These are phyloP conservation scores for Trichoderma hamatum DNA, from an alignment of 2,329 filamentous ascomycete genomes.

Conservation along the genomic window DNA sequence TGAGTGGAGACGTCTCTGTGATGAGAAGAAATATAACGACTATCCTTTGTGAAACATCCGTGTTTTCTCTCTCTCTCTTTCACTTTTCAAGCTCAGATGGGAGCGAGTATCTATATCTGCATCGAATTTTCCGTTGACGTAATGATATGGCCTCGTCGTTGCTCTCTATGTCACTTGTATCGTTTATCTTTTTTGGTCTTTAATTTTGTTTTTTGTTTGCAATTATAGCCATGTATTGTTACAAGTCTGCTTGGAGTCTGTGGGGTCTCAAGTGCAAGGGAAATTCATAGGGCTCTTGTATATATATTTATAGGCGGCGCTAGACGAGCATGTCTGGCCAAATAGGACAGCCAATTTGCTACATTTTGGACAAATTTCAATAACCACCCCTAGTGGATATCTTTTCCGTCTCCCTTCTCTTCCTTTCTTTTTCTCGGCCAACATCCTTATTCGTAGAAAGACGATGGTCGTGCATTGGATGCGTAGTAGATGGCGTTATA, in stretches of 20 bases:
- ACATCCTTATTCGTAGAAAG: background rate
- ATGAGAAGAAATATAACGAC: background rate
- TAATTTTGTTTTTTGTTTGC: background rate
- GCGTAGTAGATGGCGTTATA: background rate
- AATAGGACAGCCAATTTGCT: background rate
- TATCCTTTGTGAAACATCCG: background rate
- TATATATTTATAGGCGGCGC: constrained; percentile 11
- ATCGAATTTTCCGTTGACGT: background rate
- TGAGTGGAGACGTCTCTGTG: constrained; percentile 25
- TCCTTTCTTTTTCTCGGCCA: background rate
- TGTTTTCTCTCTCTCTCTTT: constrained; percentile 4
- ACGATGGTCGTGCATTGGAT: too few relatives aligned
- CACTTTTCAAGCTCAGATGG: background rate
- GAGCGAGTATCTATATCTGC: background rate
- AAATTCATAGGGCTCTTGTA: background rate
- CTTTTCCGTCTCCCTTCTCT: background rate
- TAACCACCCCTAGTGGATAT: background rate
- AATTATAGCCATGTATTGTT: background rate
- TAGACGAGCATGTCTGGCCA: background rate
- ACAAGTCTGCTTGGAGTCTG: constrained; percentile 5
- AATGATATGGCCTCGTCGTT: constrained; percentile 1
- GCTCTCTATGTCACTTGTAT: background rate
- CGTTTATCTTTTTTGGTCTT: background rate
- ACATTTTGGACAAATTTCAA: background rate
- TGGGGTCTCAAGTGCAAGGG: background rate